Conservation (phyloP, 129 eudicot species). For the Scalesia atractyloides region DNA sequence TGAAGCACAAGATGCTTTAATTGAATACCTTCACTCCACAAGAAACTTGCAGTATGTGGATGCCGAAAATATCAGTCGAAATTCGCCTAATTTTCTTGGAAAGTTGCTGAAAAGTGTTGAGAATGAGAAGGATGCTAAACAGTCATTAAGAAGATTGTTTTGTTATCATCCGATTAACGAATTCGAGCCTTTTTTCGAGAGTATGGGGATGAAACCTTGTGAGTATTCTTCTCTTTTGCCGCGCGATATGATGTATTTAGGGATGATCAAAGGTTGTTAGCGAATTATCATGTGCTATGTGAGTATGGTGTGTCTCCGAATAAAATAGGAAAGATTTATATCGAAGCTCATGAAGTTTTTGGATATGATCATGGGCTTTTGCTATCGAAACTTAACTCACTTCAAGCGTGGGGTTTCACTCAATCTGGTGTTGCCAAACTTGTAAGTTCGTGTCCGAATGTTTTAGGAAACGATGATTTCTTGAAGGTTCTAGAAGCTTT, state of each 20-base stretch:
- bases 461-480: conserved; percentile 46
- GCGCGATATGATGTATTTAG: conserved; percentile 47
- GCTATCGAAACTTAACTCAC: conserved; percentile 40
- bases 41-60: conserved; percentile 68
- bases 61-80: conserved; percentile 74
- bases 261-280: conserved; percentile 64
- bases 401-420: conserved; percentile 51
- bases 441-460: conserved; percentile 57
- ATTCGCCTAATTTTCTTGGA: conserved; percentile 57
- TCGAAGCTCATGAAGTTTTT: conserved; percentile 60
- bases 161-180: conserved; percentile 83
- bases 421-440: conserved; percentile 45
- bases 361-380: conserved; percentile 52
- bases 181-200: conserved; percentile 88
- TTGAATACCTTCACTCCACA: conserved; percentile 75
- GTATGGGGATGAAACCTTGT: conserved; percentile 65
- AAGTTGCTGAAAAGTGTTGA: conserved; percentile 50
- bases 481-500: conserved; percentile 38
- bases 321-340: conserved; percentile 67
- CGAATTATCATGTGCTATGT: conserved; percentile 69
- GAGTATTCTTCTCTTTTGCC: conserved; percentile 59
- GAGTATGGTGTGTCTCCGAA: conserved; percentile 56
- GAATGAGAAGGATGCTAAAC: conserved; percentile 34
- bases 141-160: conserved; percentile 55
- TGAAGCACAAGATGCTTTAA: conserved; percentile 78